Conservation (phyloP, 345 rosid genomes). For the Dipteronia sinensis region DNA sequence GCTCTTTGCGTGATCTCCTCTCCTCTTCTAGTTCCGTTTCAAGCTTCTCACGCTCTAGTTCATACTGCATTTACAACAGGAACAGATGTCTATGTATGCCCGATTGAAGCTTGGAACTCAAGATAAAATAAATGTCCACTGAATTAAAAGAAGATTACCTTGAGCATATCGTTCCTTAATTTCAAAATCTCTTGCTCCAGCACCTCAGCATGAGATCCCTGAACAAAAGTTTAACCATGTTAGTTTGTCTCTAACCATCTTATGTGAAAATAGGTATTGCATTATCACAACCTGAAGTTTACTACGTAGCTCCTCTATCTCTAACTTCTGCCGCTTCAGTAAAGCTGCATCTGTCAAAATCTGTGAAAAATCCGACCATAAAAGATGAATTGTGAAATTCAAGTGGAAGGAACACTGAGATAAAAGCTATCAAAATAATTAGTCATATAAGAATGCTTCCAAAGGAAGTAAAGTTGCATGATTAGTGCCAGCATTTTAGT, state of each 20-base stretch:
- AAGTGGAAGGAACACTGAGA: slow-evolving; percentile 4
- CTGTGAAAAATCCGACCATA: slow-evolving; percentile 38
- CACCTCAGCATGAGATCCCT: slow-evolving; percentile 94
- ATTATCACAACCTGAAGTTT: slow-evolving; percentile 76
- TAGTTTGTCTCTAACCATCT: slow-evolving; percentile 9
- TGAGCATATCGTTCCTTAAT: slow-evolving; percentile 87
- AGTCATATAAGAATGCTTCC: slow-evolving; percentile 2
- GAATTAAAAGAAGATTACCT: slow-evolving; percentile 46
- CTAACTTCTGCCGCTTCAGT: slow-evolving; percentile 85
- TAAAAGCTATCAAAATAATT: neutral
- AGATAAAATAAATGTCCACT: slow-evolving; percentile 13
- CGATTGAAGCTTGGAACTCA: neutral
- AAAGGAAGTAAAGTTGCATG: neutral
- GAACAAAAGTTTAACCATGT: slow-evolving; percentile 26
- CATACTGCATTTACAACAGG: slow-evolving; percentile 59
- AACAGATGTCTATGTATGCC: neutral
- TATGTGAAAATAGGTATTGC: neutral
- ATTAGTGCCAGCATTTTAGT: slow-evolving; percentile 11
- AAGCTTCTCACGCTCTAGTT: slow-evolving; percentile 84
- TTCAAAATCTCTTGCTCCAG: slow-evolving; percentile 88
- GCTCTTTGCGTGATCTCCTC: slow-evolving; percentile 74
- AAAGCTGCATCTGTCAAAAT: slow-evolving; percentile 96
- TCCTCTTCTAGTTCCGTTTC: slow-evolving; percentile 83
- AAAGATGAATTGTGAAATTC: slow-evolving; percentile 33
- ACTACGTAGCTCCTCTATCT: slow-evolving; percentile 82